A percentile compares a stretch with the other conserved stretches of the same genome.
These are phyloP conservation scores for Vitis hybrid DNA, from an alignment of 177 flowering plant genomes.

Conservation along the genomic window DNA sequence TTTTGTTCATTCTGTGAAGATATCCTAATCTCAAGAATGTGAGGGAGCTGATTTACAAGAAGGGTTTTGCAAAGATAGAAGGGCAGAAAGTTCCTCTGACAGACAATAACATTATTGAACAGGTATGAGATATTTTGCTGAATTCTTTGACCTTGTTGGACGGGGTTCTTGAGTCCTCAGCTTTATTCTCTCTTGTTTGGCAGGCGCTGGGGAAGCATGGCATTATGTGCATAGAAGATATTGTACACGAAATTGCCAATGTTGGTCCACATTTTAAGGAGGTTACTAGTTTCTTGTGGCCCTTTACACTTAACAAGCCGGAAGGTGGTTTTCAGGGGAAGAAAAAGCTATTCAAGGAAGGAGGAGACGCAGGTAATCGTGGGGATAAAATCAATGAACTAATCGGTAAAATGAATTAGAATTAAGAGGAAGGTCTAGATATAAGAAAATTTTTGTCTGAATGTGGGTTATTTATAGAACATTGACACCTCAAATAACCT, in stretches of 20 bases:
- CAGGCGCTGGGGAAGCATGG: conserved; percentile 73
- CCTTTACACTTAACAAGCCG: conserved; percentile 69
- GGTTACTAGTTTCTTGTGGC: conserved; percentile 59
- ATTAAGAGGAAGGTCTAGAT: too few relatives aligned
- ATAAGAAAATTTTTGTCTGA: too few relatives aligned
- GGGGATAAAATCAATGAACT: conserved; percentile 68
- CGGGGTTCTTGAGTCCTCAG: not conserved
- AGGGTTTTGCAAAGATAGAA: conserved; percentile 55
- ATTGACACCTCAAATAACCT: too few relatives aligned
- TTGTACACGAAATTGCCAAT: conserved; percentile 68
- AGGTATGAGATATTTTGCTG: conserved; percentile 40
- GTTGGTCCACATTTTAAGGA: conserved; percentile 82
- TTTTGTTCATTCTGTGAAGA: conserved; percentile 32
- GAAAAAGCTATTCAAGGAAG: conserved; percentile 54
- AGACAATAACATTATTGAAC: conserved; percentile 77
- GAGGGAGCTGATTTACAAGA: conserved; percentile 80
- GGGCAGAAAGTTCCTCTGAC: conserved; percentile 69
- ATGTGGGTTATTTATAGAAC: too few relatives aligned
- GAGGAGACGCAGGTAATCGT: conserved; percentile 85
- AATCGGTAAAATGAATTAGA: conserved; percentile 64
- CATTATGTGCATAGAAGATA: conserved; percentile 76
- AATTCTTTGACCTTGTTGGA: not conserved
- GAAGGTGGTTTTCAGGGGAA: conserved; percentile 49
- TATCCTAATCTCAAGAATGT: conserved; percentile 80
- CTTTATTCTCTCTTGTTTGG: not conserved